Evolutionary conservation across 495 filamentous ascomycete species (phyloP).

Genomic region (Podospora conica): DNA sequence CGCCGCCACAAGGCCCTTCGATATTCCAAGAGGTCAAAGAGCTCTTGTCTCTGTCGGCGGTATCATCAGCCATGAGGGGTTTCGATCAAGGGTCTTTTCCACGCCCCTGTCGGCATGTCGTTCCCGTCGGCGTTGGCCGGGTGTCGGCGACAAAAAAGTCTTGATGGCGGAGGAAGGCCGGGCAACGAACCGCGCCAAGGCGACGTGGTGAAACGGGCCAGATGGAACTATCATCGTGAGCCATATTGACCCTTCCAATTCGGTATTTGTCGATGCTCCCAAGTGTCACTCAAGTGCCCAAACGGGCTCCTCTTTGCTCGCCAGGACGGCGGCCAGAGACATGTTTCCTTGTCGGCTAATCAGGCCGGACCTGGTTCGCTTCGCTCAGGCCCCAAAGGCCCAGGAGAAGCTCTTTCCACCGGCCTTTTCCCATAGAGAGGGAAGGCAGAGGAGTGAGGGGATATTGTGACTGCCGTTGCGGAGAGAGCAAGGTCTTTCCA

Average conservation of each 20-base stretch:
- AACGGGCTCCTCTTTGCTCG: neutral
- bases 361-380: neutral
- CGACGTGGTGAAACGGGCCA: neutral
- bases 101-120: neutral
- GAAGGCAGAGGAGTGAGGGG: neutral
- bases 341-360: constrained; percentile 9
- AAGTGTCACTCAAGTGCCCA: no score
- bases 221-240: neutral
- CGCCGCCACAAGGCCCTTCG: neutral
- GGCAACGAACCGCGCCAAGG: constrained; percentile 7
- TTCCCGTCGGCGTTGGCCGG: constrained; percentile 6
- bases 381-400: constrained; percentile 9
- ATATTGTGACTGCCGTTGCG: neutral
- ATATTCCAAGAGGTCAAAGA: constrained; percentile 11
- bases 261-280: neutral
- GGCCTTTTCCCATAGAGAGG: constrained; percentile 7
- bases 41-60: neutral
- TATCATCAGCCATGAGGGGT: neutral
- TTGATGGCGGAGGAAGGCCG: neutral
- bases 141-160: neutral
- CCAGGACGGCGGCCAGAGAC: neutral
- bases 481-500: neutral
- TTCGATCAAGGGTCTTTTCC: neutral
- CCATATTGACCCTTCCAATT: constrained; percentile 8
- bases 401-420: neutral